phyloP scores from a whole-genome alignment of 768 basidiomycete genomes.

The Suillus fuscotomentosus region DNA sequence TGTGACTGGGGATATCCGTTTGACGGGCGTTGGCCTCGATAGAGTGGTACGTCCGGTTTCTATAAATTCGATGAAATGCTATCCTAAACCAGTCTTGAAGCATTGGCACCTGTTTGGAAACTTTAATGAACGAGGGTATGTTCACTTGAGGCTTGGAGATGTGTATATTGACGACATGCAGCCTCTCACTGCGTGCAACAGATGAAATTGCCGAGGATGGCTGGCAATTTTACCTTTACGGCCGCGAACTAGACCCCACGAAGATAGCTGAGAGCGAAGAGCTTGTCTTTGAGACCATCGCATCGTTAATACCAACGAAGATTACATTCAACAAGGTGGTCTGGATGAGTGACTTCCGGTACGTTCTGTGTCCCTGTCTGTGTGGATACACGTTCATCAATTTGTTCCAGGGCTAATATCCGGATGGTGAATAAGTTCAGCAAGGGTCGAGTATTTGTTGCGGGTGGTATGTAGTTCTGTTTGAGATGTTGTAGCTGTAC shows the following conservation, averaged over 20 bases:
- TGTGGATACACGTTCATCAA: not conserved
- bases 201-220: slow-evolving; percentile 25
- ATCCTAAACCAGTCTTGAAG: slow-evolving; percentile 19
- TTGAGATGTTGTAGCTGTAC: not conserved
- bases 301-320: slow-evolving; percentile 22
- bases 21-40: slow-evolving; percentile 35
- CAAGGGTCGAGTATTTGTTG: slow-evolving; percentile 14
- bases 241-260: slow-evolving; percentile 21
- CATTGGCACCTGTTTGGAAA: slow-evolving; percentile 51
- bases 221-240: slow-evolving; percentile 30
- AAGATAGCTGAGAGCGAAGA: slow-evolving; percentile 17
- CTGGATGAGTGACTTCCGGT: slow-evolving; percentile 24
- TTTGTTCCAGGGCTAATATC: slow-evolving; percentile 9
- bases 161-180: slow-evolving; percentile 8
- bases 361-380: not conserved
- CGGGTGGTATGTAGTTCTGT: slow-evolving; percentile 9
- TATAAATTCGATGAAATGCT: not conserved
- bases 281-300: slow-evolving; percentile 14
- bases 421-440: slow-evolving; percentile 14
- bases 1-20: slow-evolving; percentile 34
- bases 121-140: not conserved
- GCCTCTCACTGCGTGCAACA: slow-evolving; percentile 34
- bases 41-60: slow-evolving; percentile 28
- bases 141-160: not conserved
- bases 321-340: slow-evolving; percentile 23